A percentile compares a stretch with the other conserved stretches of the same genome.
Conservation (phyloP, 306 rosid species). For the Albizia julibrissin region DNA sequence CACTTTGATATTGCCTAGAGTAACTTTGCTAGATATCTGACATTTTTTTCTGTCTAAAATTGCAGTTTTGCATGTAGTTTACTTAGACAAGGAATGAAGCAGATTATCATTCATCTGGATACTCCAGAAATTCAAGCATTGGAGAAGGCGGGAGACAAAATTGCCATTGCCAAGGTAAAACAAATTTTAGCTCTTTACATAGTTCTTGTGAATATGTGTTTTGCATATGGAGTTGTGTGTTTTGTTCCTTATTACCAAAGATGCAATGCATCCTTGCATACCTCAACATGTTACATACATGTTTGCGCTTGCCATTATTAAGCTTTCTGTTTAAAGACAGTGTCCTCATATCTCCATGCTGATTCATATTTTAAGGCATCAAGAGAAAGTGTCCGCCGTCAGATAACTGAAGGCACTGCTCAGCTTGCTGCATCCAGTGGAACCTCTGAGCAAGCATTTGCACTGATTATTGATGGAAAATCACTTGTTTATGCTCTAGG, state of each 20-base stretch:
- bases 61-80: constrained; percentile 19
- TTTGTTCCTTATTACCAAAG: neutral
- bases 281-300: neutral
- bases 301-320: neutral
- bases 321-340: neutral
- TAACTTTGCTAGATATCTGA: neutral
- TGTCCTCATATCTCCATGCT: neutral
- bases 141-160: constrained; percentile 11
- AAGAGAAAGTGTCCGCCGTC: constrained; percentile 16
- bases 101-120: constrained; percentile 15
- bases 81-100: constrained; percentile 25
- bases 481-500: constrained; percentile 10
- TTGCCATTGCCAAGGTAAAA: constrained; percentile 18
- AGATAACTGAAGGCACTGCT: constrained; percentile 1
- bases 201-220: neutral
- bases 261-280: neutral
- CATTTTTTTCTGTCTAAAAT: neutral
- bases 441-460: constrained; percentile 16
- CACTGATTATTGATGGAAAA: constrained; percentile 19
- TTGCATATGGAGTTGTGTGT: neutral
- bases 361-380: constrained; percentile 12
- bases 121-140: constrained; percentile 15
- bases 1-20: neutral
- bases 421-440: neutral
- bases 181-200: neutral